Percentiles rank a stretch among this genome's conserved stretches.
Conservation (phyloP, 2,329 filamentous ascomycete genomes). For the Claviceps fusiformis region DNA sequence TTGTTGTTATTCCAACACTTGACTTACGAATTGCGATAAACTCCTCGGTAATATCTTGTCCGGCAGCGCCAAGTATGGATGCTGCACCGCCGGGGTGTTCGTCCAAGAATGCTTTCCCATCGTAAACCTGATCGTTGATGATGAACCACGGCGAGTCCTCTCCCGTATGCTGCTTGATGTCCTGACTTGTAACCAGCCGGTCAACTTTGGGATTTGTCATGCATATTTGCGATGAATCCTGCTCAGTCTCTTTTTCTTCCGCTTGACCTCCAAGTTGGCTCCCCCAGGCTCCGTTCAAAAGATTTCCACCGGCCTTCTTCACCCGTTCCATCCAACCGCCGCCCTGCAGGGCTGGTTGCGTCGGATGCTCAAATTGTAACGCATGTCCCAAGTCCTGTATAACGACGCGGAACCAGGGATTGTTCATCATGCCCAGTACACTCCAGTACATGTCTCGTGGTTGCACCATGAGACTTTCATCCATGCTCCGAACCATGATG, state of each 20-base stretch:
- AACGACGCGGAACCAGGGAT: constrained; percentile 77
- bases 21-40: constrained; percentile 80
- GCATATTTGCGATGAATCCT: constrained; percentile 50
- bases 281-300: constrained; percentile 80
- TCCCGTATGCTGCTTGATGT: constrained; percentile 54
- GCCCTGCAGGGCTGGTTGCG: constrained; percentile 60
- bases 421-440: constrained; percentile 96
- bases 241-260: constrained; percentile 27
- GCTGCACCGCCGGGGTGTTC: constrained; percentile 76
- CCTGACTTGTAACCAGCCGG: constrained; percentile 52
- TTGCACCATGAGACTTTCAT: constrained; percentile 75
- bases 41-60: constrained; percentile 70
- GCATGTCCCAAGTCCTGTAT: constrained; percentile 50
- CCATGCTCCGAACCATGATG: constrained; percentile 76
- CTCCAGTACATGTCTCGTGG: constrained; percentile 95
- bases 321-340: constrained; percentile 91
- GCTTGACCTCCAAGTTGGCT: constrained; percentile 43
- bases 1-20: background rate
- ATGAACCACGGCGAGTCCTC: constrained; percentile 72
- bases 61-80: constrained; percentile 74
- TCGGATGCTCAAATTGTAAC: constrained; percentile 77
- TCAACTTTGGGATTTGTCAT: constrained; percentile 61
- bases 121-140: constrained; percentile 76
- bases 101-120: constrained; percentile 68
- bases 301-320: constrained; percentile 68